Base-by-base conservation (phyloP, 2,329 filamentous ascomycete species). In the Fusarium duplospermum region DNA sequence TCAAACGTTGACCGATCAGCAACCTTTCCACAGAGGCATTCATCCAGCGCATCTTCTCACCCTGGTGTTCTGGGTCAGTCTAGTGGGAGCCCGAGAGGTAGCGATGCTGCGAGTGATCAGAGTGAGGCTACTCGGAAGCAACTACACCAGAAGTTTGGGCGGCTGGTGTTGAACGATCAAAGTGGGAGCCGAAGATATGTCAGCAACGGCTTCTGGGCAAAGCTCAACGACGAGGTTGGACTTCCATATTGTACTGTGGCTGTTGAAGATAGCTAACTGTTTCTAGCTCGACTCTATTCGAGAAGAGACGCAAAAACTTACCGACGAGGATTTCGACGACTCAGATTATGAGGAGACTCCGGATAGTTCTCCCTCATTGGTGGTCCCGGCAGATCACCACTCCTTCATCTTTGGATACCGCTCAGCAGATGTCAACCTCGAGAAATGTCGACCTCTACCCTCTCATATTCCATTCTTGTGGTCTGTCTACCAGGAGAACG, bases 141-240 rank as follows among this genome's bases (percentile, higher is more conserved):
- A 57, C 61, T 81, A 24, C 77, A 81, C 40, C 77, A 88, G 52
- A 86, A 90, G 64, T 92, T 93, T 81, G 92, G 93, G 4, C 86
- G 92, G 35, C 82, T 95, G 62, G 91, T 95, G 1, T 83, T 94
- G 38, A 92, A 92, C 71, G 92, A 94, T 67, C 87, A 87, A 64
- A 91, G 91, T 42, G 90, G 89, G 68, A 92, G 89, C 58, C 91
- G 90, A 64, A 86, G 92, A 79, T 95, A 95, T 79, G 90, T 95
- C 74, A 94, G 92, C 83, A 93, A 90, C 80, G 92, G 89, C 8
- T 94, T 95, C 77, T 94, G 92, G 92, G 90, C 92, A 22, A 93
- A 89, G 71, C 86, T 95, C 61, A 93, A 91, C 69, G 93, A 94
- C 62, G 93, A 95, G 86, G 91, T 92, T 82, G 64, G 83, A 75